Percentiles rank a stretch among this genome's conserved stretches.
These are phyloP conservation scores for Botrytis pseudocinerea DNA, from an alignment of 2,329 filamentous ascomycete species.

Conservation along the genomic window DNA sequence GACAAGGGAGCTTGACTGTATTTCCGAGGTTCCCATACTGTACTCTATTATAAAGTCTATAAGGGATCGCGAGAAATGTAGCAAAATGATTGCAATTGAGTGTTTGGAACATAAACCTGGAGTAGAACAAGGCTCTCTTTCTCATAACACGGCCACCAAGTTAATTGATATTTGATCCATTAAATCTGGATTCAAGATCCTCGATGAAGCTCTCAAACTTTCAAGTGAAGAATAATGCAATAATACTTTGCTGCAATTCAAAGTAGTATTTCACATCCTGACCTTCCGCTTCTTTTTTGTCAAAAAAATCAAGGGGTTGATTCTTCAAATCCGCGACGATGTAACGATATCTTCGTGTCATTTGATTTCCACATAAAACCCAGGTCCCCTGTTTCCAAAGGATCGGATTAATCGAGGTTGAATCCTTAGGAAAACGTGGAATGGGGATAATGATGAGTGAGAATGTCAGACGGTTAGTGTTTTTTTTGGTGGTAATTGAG, in stretches of 20 bases:
- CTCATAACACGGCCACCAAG: conserved; percentile 1
- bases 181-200: not conserved
- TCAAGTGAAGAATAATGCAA: not conserved
- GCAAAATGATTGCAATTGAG: not conserved
- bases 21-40: not conserved
- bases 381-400: conserved; percentile 5
- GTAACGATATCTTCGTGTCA: conserved; percentile 15
- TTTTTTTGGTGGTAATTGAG: conserved; percentile 9
- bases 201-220: not conserved
- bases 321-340: conserved; percentile 16
- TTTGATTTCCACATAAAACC: conserved; percentile 21
- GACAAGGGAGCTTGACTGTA: not conserved
- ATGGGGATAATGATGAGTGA: conserved; percentile 19
- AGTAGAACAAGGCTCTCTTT: conserved; percentile 19
- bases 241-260: not conserved
- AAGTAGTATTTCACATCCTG: not conserved
- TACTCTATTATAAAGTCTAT: not conserved
- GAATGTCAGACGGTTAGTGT: conserved; percentile 19
- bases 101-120: conserved; percentile 20
- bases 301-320: conserved; percentile 1
- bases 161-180: not conserved
- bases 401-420: conserved; percentile 12
- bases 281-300: not conserved
- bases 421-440: conserved; percentile 25
- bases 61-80: not conserved